A percentile compares a stretch with the other conserved stretches of the same genome.
phyloP scores from a whole-genome alignment of 352 stramenopile genomes.

The Phytophthora crassamura region DNA sequence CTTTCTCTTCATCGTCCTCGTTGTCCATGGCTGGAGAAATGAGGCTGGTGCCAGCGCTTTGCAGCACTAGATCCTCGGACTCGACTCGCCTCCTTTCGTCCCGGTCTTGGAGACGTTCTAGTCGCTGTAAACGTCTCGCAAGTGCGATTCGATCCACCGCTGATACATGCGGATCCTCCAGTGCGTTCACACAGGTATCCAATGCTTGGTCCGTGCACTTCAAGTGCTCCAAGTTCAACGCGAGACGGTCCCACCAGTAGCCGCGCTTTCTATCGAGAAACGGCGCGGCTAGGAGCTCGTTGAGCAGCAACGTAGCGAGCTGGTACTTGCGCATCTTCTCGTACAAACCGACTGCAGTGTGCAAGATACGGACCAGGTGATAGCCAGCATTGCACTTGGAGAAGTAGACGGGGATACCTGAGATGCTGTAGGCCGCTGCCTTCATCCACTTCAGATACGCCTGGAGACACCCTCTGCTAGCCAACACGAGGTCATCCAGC shows the following conservation, averaged over 20 bases:
- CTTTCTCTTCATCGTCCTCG: conserved; percentile 23
- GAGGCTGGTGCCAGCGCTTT: conserved; percentile 27
- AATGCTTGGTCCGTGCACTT: conserved; percentile 64
- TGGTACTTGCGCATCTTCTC: conserved; percentile 84
- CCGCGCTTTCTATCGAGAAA: conserved; percentile 73
- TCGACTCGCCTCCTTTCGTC: no score
- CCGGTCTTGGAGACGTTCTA: conserved; percentile 38
- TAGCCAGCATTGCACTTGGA: conserved; percentile 76
- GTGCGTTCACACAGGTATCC: conserved; percentile 54
- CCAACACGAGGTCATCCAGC: conserved; percentile 69
- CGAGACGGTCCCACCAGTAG: conserved; percentile 78
- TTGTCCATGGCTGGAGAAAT: conserved; percentile 11
- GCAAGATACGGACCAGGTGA: conserved; percentile 64
- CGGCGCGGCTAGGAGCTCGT: conserved; percentile 60
- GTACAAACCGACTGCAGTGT: conserved; percentile 65
- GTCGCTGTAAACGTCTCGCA: conserved; percentile 52
- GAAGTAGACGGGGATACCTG: conserved; percentile 50
- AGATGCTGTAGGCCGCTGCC: conserved; percentile 20
- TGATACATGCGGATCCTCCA: conserved; percentile 64
- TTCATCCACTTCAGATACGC: conserved; percentile 56
- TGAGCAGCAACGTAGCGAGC: conserved; percentile 66
- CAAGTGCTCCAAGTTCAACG: conserved; percentile 77
- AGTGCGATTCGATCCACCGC: conserved; percentile 64
- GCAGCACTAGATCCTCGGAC: conserved; percentile 19
- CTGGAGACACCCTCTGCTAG: conserved; percentile 53